Conservation (phyloP, 805 yeast species). For the Jamesozyma spencerorum region DNA sequence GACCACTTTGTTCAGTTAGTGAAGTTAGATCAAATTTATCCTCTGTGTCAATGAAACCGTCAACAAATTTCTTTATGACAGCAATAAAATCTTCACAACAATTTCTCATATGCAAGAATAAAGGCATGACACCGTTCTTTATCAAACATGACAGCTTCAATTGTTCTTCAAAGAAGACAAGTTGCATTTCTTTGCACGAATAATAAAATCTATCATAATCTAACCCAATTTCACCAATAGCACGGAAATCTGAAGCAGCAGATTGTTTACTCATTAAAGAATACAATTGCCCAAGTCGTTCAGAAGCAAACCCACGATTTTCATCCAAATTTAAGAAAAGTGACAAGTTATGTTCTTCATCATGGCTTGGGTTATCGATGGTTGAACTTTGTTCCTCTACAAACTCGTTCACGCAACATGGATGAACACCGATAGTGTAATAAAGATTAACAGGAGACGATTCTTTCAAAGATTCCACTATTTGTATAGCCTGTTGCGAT, state of each 20-base stretch:
- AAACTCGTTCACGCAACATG: slow-evolving; percentile 69
- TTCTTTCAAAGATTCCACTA: slow-evolving; percentile 36
- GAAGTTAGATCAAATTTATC: slow-evolving; percentile 16
- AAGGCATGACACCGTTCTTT: slow-evolving; percentile 52
- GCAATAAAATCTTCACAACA: slow-evolving; percentile 71
- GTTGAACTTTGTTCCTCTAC: slow-evolving; percentile 21
- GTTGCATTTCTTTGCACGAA: slow-evolving; percentile 60
- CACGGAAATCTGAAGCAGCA: slow-evolving; percentile 51
- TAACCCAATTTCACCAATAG: slow-evolving; percentile 92
- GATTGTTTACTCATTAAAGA: slow-evolving; percentile 39
- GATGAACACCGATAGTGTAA: slow-evolving; percentile 91
- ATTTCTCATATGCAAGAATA: slow-evolving; percentile 84
- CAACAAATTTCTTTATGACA: slow-evolving; percentile 54
- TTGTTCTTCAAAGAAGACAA: slow-evolving; percentile 60
- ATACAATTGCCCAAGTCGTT: slow-evolving; percentile 33
- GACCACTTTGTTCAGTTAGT: slow-evolving; percentile 6
- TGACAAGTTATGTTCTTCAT: slow-evolving; percentile 13
- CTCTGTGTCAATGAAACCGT: slow-evolving; percentile 29
- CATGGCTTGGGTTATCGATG: slow-evolving; percentile 22
- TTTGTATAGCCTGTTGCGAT: slow-evolving; percentile 47
- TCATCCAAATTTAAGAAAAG: slow-evolving; percentile 4
- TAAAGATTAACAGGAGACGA: slow-evolving; percentile 27
- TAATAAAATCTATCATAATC: slow-evolving; percentile 86
- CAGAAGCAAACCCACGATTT: slow-evolving; percentile 5
- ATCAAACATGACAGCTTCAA: slow-evolving; percentile 41